Base-by-base conservation (phyloP, 768 basidiomycete genomes). In the Suillus decipiens region DNA sequence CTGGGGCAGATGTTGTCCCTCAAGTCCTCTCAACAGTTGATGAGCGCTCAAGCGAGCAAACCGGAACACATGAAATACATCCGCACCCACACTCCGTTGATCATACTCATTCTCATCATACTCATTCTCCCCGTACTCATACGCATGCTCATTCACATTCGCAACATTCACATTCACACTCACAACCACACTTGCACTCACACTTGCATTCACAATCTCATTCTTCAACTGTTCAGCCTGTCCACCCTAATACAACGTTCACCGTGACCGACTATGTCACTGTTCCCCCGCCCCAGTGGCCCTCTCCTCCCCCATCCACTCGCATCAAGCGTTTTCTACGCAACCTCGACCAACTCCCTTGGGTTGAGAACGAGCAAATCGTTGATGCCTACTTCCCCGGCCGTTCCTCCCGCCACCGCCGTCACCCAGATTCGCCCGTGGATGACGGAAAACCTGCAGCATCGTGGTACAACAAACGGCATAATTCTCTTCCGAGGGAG, bases 321-420 rank as follows among this genome's bases (percentile, higher is more conserved):
- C 79, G 79, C 5, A 8, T 82, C 22, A 70, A 73, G 7, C 70
- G 74, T 15, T 77, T 83, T 57, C 55, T 80, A 10, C 59, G 68
- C 3, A 68, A 67, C 6, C n/a, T 84, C 15, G 75, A 80, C 34
- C 64, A 66, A 0, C 73, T 84, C 1, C 83, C 83, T 3, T 84
- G 83, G 83, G 67, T 82, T 1, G 72, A 78, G 0, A 67, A 71
- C 0, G 72, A 75, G 3, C 78, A 81, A 42, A 78, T 81, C 54
- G 81, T 81, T 3, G 73, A 74, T 24, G 78, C 79, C 63, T 83
- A 83, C 65, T 72, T 80, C 61, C 82, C 82, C 0, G 77, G 78
- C 2, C 33, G 54, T 41, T 72, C 62, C 2, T 64, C 65, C 11
- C 67, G 75, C 11, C 66, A 65, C 42, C 65, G 55, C 15, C 36